A percentile compares a stretch with the other conserved stretches of the same genome.
phyloP scores from a whole-genome alignment of 2,329 filamentous ascomycete species.

The Colletotrichum gigasporum region DNA sequence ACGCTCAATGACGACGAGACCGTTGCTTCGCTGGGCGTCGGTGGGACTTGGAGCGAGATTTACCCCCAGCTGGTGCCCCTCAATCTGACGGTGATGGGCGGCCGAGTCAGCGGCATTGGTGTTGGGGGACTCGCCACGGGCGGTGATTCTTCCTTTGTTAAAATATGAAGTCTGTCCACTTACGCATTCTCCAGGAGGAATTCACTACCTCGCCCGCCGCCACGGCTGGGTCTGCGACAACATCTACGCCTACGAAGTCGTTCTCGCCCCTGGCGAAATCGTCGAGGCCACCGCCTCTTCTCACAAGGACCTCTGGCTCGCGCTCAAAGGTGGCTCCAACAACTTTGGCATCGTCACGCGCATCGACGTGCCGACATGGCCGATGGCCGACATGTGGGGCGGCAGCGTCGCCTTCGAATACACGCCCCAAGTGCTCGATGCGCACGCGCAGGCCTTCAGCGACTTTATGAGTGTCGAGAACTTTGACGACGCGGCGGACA shows the following conservation, averaged over 20 bases:
- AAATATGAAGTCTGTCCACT: too few relatives aligned
- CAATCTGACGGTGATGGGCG: slow-evolving; percentile 48
- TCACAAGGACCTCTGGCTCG: slow-evolving; percentile 52
- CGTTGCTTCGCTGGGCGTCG: slow-evolving; percentile 46
- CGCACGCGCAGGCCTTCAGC: slow-evolving; percentile 28
- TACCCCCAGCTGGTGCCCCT: slow-evolving; percentile 45
- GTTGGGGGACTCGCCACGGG: slow-evolving; percentile 51
- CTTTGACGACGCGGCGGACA: slow-evolving; percentile 28
- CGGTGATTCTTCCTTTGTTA: slow-evolving; percentile 23
- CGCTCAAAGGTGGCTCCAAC: slow-evolving; percentile 54
- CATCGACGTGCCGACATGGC: slow-evolving; percentile 37
- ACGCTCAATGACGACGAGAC: slow-evolving; percentile 40
- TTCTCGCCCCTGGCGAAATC: slow-evolving; percentile 50
- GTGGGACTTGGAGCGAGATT: slow-evolving; percentile 49
- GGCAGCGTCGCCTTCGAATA: neutral
- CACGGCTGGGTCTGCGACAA: slow-evolving; percentile 55
- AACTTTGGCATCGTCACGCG: slow-evolving; percentile 52
- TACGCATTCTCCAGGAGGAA: slow-evolving; percentile 12
- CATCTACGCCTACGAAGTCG: slow-evolving; percentile 50
- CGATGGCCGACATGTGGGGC: neutral
- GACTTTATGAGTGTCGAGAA: slow-evolving; percentile 28
- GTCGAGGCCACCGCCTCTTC: slow-evolving; percentile 46
- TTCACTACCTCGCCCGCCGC: slow-evolving; percentile 36
- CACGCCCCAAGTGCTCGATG: neutral
- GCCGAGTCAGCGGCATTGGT: slow-evolving; percentile 48